These are phyloP conservation scores for Hemisphaericaspora subhashii DNA, from an alignment of 1,139 yeast species.

Conservation along the genomic window DNA sequence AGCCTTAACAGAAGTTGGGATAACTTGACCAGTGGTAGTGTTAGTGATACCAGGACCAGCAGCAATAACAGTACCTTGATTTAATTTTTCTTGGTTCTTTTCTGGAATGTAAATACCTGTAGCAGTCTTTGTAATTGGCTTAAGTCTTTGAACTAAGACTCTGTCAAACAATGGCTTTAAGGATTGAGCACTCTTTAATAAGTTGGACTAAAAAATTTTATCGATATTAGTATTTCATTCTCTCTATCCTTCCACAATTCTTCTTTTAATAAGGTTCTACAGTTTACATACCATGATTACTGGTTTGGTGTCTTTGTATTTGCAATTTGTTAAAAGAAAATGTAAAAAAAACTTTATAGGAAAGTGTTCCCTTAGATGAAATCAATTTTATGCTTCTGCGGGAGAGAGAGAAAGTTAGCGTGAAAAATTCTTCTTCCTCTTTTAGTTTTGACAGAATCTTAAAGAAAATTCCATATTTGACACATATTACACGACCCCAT, in stretches of 20 bases:
- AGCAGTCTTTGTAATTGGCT: slow-evolving; percentile 90
- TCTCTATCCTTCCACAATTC: background rate
- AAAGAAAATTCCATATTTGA: slow-evolving; percentile 7
- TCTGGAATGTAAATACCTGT: slow-evolving; percentile 96
- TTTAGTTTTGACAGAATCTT: slow-evolving; percentile 5
- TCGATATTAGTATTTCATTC: slow-evolving; percentile 16
- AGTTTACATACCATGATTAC: slow-evolving; percentile 10
- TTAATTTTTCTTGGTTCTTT: slow-evolving; percentile 90
- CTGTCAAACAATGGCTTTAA: slow-evolving; percentile 94
- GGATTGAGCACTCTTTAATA: slow-evolving; percentile 82
- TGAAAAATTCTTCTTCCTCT: too few species aligned
- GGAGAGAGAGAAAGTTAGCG: background rate
- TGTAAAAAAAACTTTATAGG: too few species aligned
- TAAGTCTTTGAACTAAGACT: slow-evolving; percentile 89
- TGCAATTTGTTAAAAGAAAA: background rate
- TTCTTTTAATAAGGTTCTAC: too few species aligned
- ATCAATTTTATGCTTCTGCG: background rate
- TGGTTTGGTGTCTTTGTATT: background rate
- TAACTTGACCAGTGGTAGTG: slow-evolving; percentile 61
- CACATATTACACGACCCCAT: background rate
- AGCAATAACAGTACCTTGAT: slow-evolving; percentile 77
- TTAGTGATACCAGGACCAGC: slow-evolving; percentile 81
- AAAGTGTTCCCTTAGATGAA: too few species aligned
- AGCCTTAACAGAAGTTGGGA: slow-evolving; percentile 71
- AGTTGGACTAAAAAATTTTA: slow-evolving; percentile 35